phyloP scores from a whole-genome alignment of 495 filamentous ascomycete genomes.

The Melanomma pulvis-pyrius region DNA sequence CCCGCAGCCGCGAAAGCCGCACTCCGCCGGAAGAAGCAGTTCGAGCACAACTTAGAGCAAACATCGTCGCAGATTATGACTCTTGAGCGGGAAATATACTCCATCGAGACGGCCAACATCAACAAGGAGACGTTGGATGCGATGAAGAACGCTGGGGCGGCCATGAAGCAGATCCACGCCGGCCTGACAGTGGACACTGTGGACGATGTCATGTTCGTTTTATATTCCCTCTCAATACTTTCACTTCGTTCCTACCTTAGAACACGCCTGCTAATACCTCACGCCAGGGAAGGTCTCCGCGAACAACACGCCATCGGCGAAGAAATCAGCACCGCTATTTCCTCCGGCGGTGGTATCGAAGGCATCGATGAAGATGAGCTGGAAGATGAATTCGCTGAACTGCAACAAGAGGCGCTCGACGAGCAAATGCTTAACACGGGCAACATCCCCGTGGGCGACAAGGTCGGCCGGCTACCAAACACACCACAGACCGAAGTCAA shows the following conservation, averaged over 20 bases:
- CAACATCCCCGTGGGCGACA: constrained; percentile 69
- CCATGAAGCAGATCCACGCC: constrained; percentile 91
- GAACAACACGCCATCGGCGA: constrained; percentile 91
- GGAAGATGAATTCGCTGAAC: constrained; percentile 76
- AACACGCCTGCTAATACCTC: not conserved
- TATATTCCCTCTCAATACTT: not conserved
- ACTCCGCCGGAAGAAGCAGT: constrained; percentile 91
- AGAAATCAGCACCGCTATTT: constrained; percentile 87
- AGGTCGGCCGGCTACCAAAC: constrained; percentile 71
- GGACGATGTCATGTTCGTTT: constrained; percentile 87
- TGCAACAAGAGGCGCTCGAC: constrained; percentile 82
- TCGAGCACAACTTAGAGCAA: constrained; percentile 87
- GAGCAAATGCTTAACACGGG: constrained; percentile 92
- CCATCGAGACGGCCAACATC: constrained; percentile 97
- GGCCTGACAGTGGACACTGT: constrained; percentile 90
- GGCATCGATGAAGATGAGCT: constrained; percentile 84
- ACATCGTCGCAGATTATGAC: constrained; percentile 86
- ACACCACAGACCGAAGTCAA: constrained; percentile 74
- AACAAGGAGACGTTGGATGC: constrained; percentile 94
- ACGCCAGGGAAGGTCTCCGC: constrained; percentile 79
- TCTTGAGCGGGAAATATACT: constrained; percentile 92
- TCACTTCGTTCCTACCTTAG: constrained; percentile 3
- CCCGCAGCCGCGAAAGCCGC: constrained; percentile 81
- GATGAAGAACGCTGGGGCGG: constrained; percentile 85
- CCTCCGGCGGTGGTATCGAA: constrained; percentile 67